Base-by-base conservation (phyloP, 176 grass and related monocot species). In the Oryza punctata region DNA sequence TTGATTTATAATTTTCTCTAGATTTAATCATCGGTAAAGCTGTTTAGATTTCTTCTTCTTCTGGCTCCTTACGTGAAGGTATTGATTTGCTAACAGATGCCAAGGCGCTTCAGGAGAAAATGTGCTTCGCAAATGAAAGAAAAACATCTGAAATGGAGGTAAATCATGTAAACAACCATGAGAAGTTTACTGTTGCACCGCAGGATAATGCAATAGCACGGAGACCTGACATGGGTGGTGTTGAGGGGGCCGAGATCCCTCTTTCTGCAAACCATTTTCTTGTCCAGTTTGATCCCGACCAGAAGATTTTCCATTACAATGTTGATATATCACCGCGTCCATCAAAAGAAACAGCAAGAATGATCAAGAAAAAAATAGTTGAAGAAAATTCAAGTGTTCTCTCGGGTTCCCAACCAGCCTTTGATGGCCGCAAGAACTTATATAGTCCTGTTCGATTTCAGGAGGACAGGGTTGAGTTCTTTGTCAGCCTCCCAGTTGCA, bases 351-450 rank as follows among this genome's bases (percentile, higher is more conserved):
- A 91, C 81, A 13, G 92, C 95, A 27, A 79, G 95, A 70, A 86
- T 97, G 70, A 94, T 97, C 44, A 97, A 97, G 84, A 88, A 85
- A 18, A 97, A 97, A 66, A 70, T 97, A 65, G 90, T 97, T 37
- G 81, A 94, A 68, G 95, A 93, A 72, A 92, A 97, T 74, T 87
- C 88, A 1, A 86, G 82, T 50, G 59, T 87, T 45, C 82, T 97
- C 47, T 92, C 81, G 0, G 90, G 88, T 37, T 67, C 82, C 12
- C 47, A 91, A 75, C 90, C 92, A 1, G 92, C 91, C 71, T 97
- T 94, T 40, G 95, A 97, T 84, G 92, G 95, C 49, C 86, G 95
- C 69, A 97, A 89, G 88, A 94, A 89, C 77, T 71, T 97, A 28
- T 97, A 90, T 79, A 97, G 95, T 41, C 86, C 95, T n/a, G 44